Base-by-base conservation (phyloP, 441 rosid genomes). In the Eutrema salsugineum region DNA sequence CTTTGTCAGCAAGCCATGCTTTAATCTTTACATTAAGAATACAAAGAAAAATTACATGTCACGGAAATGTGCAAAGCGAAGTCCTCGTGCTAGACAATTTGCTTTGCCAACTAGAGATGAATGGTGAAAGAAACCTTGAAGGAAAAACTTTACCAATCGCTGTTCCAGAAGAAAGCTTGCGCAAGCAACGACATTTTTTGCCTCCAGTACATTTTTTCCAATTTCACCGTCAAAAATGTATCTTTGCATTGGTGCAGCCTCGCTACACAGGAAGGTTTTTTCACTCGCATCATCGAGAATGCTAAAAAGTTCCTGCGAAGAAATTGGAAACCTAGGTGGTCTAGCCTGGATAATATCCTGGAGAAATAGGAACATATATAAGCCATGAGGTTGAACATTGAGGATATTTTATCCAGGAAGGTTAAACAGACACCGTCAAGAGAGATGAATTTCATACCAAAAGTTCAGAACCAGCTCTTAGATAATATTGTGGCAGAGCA, bases 211-310 rank as follows among this genome's bases (percentile, higher is more conserved):
- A 81, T 79, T 86, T 83, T 86, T 93, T 39, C 85, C 94, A 51
- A 84, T 87, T 80, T 87, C 99, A 35, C 97, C 96, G 57, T 93
- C 90, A 77, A 95, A 95, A 54, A 95, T 83, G 82, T 85, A 95
- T 69, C 83, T 95, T 84, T 93, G 97, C 84, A 95, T 83, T 73
- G 84, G 83, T 20, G 75, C 78, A 61, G 93, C 91, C 55, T 89
- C 75, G 54, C 90, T 92, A 77, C 80, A 79, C 47, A 95, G 81
- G 77, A 95, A 95, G 56, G 94, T 93, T 58, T 79, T 88, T 80
- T 95, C 99, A 81, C 99, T 95, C 73, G 98, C 97, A 78, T 95
- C 93, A 70, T 95, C 99, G 60, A 95, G 97, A 74, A 91, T 82
- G 70, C 84, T 75, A 77, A 95, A 93, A 40, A 95, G 82, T 68